A percentile compares a stretch with the other conserved stretches of the same genome.
Conservation (phyloP, 108 stramenopile species). For the Pseudonitzschia pungens region DNA sequence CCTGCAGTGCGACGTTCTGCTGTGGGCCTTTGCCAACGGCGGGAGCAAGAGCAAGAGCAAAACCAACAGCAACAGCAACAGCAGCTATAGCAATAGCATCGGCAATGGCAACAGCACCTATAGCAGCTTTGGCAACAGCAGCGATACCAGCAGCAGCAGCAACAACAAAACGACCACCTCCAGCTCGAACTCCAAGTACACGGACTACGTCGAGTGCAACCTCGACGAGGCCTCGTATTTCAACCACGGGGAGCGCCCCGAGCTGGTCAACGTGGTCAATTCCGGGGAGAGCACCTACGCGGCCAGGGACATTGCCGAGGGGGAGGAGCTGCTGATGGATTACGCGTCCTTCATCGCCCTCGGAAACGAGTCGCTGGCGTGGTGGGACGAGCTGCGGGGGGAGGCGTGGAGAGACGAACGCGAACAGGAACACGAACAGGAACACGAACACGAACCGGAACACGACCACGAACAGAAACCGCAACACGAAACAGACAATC, state of each 20-base stretch:
- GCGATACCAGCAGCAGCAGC: no score
- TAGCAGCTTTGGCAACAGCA: no score
- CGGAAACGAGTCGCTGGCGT: neutral
- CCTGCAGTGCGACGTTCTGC: neutral
- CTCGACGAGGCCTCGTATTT: constrained; percentile 11
- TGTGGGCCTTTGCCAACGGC: neutral
- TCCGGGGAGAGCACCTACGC: neutral
- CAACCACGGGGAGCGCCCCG: constrained; percentile 5
- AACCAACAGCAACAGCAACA: no score
- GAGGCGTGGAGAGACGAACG: neutral
- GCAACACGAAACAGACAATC: no score
- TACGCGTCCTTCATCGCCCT: neutral
- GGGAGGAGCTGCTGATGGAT: constrained; percentile 6
- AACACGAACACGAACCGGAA: no score
- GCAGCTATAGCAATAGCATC: no score
- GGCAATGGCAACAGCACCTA: no score
- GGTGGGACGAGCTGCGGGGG: neutral
- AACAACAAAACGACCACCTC: no score
- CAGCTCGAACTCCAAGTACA: no score
- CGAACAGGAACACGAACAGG: neutral
- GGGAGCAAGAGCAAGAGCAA: neutral
- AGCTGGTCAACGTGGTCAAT: neutral
- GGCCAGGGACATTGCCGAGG: neutral
- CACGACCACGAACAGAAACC: no score
- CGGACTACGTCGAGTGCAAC: neutral